Evolutionary conservation across 169 alveolate genomes (phyloP), one percentile per base, ranked within the genome.

Genomic region (Plasmodium gonderi): DNA sequence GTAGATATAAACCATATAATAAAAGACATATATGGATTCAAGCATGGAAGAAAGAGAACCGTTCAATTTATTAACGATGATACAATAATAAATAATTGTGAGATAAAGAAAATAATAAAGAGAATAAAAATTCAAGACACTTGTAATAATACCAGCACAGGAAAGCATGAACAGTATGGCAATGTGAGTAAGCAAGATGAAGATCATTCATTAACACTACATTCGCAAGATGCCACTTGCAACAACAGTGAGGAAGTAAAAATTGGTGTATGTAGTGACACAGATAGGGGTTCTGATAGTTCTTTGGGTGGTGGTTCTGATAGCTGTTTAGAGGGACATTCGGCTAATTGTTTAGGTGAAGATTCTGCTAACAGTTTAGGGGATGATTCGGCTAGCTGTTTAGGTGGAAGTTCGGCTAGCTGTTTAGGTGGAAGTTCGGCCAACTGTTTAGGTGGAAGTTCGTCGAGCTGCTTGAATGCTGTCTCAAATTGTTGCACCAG

Each of bases 21-120:
- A 74, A 85, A 85, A 75, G 92, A 85, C 68, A 85, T 85, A 11
- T 85, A 75, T 38, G 92, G 87, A 4, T 74, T 44, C 33, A 85
- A 75, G 44, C 42, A 75, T 85, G 77, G 87, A 7, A 85, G 49
- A 49, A 85, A 85, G 79, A 85, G 92, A 85, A 75, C 11, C 49
- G 69, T 76, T n/a, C 92, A 85, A 11, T 85, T 75, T 85, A 85
- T 85, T 17, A 60, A 60, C 17, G 92, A 85, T 65, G 87, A 85
- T 44, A 54, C 85, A 8, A 38, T 85, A 54, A 11, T 14, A 14
- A 85, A 36, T 51, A 6, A 6, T 14, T 36, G 68, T n/a, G 92
- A 74, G 8, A 45, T 82, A 54, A 85, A 74, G 31, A 85, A 54
- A 60, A 51, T 54, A 23, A 75, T 42, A 40, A 85, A 85, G 68